These are phyloP conservation scores for Microglena sp. DNA, from an alignment of 139 green algal species.

Conservation along the genomic window DNA sequence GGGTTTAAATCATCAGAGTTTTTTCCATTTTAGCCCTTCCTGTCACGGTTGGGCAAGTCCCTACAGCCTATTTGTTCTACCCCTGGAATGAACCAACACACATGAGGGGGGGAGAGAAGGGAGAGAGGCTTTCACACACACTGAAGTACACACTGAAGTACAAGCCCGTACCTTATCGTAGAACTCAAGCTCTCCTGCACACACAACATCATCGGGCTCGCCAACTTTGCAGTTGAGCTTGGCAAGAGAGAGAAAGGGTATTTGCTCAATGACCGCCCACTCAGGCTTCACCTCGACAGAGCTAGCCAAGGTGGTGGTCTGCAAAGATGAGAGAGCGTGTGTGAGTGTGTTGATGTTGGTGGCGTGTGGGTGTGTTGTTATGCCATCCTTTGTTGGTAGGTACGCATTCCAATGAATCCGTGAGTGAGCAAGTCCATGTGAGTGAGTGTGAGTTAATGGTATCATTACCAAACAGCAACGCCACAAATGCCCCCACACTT, in stretches of 20 bases:
- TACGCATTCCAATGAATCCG: no score
- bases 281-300: conserved; percentile 51
- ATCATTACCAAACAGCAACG: no score
- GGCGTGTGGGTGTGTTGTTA: neutral
- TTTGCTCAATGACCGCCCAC: conserved; percentile 90
- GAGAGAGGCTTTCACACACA: neutral
- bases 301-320: neutral
- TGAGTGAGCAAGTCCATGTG: no score
- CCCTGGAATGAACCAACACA: no score
- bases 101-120: neutral
- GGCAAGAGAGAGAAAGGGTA: conserved; percentile 65
- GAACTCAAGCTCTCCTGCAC: conserved; percentile 63
- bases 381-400: no score
- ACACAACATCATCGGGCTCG: conserved; percentile 31
- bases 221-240: conserved; percentile 68
- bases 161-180: conserved; percentile 71
- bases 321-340: neutral
- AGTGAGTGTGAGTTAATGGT: no score
- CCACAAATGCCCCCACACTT: no score
- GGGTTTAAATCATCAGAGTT: no score
- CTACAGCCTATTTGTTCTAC: no score
- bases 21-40: no score
- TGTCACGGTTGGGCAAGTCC: no score
- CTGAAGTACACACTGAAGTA: conserved; percentile 1
- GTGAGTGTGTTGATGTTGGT: neutral